Percentiles rank a stretch among this genome's conserved stretches.
Evolutionary conservation across 805 yeast species (phyloP).

Genomic region (Scheffersomyces lignosus): DNA sequence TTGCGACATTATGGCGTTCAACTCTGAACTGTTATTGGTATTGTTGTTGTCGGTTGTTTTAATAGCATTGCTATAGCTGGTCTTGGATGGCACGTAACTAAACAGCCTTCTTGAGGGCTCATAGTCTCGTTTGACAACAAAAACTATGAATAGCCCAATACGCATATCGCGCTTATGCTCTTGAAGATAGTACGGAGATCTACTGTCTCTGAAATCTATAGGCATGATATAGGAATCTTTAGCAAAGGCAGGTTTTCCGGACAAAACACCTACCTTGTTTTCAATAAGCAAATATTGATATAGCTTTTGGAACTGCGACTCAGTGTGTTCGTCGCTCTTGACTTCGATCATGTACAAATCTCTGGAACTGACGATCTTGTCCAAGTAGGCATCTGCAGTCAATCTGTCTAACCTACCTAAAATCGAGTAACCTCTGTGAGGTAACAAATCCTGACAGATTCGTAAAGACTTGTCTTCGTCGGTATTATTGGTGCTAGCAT

Average conservation of each 20-base stretch:
- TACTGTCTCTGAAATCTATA: constrained; percentile 19
- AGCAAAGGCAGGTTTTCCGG: constrained; percentile 47
- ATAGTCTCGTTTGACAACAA: constrained; percentile 39
- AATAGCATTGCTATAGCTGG: background rate
- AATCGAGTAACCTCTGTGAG: constrained; percentile 37
- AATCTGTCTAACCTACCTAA: constrained; percentile 62
- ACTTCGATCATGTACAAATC: constrained; percentile 55
- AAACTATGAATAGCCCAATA: constrained; percentile 33
- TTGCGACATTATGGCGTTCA: constrained; percentile 4
- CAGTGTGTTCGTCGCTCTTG: constrained; percentile 16
- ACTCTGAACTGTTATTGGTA: constrained; percentile 3
- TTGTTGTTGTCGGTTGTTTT: constrained; percentile 1
- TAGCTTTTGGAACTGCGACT: constrained; percentile 28
- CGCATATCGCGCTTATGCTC: constrained; percentile 10
- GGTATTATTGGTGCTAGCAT: constrained; percentile 30
- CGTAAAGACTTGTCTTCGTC: constrained; percentile 22
- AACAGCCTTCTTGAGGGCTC: constrained; percentile 19
- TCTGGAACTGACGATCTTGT: constrained; percentile 46
- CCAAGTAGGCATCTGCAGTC: constrained; percentile 59
- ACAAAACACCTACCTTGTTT: constrained; percentile 60
- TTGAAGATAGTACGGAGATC: constrained; percentile 21
- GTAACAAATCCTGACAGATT: constrained; percentile 29
- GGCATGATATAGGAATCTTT: constrained; percentile 66
- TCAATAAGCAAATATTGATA: constrained; percentile 46
- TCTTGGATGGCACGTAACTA: background rate